A percentile compares a stretch with the other conserved stretches of the same genome.
phyloP scores from a whole-genome alignment of 2,329 filamentous ascomycete species.

The Colletotrichum sp. region DNA sequence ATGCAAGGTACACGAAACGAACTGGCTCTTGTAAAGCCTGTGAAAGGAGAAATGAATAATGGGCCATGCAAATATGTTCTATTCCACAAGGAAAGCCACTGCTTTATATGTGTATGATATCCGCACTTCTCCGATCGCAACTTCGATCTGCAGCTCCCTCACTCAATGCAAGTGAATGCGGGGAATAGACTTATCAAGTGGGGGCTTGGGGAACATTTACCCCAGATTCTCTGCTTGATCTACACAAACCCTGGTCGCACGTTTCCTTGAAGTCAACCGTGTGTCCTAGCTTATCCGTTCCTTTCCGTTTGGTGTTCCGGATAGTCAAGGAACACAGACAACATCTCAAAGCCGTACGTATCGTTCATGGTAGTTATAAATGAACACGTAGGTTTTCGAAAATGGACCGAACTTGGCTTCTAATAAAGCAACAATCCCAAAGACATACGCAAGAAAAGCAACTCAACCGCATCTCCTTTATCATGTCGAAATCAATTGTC shows the following conservation, averaged over 20 bases:
- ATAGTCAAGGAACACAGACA: not conserved
- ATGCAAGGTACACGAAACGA: not conserved
- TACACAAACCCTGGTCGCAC: not conserved
- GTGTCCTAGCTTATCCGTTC: not conserved
- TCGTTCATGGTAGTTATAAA: not conserved
- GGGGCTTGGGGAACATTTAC: not conserved
- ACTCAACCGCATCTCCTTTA: not conserved
- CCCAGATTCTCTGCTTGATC: not conserved
- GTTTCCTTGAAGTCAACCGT: not conserved
- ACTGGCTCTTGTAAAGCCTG: not conserved
- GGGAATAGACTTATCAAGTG: not conserved
- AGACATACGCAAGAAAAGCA: not conserved
- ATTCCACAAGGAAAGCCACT: not conserved
- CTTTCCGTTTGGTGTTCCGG: not conserved
- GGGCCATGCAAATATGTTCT: not conserved
- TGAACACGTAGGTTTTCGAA: not conserved
- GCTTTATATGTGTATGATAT: not conserved
- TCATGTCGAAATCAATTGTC: conserved; percentile 30
- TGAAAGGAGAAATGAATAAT: not conserved
- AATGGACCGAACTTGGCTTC: not conserved
- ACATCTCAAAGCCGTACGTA: not conserved
- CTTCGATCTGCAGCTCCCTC: not conserved
- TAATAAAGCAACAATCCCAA: not conserved
- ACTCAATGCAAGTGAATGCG: not conserved
- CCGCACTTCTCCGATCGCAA: not conserved